These are phyloP conservation scores for Suhomyces kilbournensis DNA, from an alignment of 805 yeast species.

Conservation along the genomic window DNA sequence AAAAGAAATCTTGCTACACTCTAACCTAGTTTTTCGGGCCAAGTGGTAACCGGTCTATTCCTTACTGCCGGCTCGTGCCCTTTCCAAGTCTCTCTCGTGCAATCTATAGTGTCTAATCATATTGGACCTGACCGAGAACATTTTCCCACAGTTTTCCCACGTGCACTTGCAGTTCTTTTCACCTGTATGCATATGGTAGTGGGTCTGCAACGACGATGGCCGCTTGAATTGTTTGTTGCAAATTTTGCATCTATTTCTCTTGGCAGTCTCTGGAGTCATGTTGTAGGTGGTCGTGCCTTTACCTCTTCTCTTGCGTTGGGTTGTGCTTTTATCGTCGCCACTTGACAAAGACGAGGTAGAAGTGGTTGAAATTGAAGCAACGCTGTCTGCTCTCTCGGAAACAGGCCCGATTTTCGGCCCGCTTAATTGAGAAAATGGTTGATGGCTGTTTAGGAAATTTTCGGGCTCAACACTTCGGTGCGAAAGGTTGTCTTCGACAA, in stretches of 20 bases:
- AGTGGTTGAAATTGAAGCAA: constrained; percentile 1
- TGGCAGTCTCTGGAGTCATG: constrained; percentile 46
- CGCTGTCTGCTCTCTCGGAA: not conserved
- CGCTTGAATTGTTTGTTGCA: constrained; percentile 79
- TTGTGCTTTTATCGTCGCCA: not conserved
- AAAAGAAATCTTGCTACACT: not conserved
- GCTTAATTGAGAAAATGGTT: not conserved
- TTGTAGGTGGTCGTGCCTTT: constrained; percentile 7
- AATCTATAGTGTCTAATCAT: constrained; percentile 76
- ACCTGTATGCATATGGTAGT: constrained; percentile 64
- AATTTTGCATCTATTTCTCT: constrained; percentile 47
- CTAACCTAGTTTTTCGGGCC: too few relatives aligned
- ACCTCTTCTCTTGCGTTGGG: constrained; percentile 1
- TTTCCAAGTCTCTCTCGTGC: constrained; percentile 39
- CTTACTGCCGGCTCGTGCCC: not conserved
- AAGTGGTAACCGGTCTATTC: not conserved
- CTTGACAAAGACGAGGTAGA: constrained; percentile 6
- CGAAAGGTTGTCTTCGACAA: not conserved
- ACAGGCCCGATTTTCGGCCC: not conserved
- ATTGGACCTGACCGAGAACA: constrained; percentile 75
- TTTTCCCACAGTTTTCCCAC: constrained; percentile 64
- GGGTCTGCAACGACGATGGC: constrained; percentile 79
- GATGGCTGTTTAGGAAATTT: not conserved
- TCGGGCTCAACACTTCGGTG: not conserved
- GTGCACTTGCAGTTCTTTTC: constrained; percentile 34